Evolutionary conservation across 1,284 basidiomycete genomes (phyloP).

Genomic region (Apiotrichum siamense): DNA sequence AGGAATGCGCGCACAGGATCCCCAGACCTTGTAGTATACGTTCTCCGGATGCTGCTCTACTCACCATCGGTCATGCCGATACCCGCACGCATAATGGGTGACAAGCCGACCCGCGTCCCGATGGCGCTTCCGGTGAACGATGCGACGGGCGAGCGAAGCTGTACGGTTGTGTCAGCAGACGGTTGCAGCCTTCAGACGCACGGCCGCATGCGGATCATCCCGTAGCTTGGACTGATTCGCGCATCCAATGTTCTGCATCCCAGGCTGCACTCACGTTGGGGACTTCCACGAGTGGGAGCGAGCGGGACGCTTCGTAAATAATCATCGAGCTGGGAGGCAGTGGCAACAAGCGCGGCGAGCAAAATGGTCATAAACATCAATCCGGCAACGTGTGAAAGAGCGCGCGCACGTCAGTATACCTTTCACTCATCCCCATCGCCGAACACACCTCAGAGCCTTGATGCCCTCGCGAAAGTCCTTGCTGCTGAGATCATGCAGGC

Average conservation of each 20-base stretch:
- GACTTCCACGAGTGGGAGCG: slow-evolving; percentile 29
- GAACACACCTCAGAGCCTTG: slow-evolving; percentile 31
- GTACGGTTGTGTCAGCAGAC: slow-evolving; percentile 4
- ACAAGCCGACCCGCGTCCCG: slow-evolving; percentile 65
- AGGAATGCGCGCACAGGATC: too few species aligned
- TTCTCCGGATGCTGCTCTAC: too few species aligned
- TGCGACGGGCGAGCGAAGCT: slow-evolving; percentile 47
- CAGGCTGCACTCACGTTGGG: slow-evolving; percentile 39
- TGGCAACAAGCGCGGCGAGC: not conserved
- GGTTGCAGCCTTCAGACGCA: too few species aligned
- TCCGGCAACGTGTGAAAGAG: not conserved
- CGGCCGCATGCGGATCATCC: too few species aligned
- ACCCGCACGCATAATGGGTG: slow-evolving; percentile 87
- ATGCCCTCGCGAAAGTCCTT: slow-evolving; percentile 42
- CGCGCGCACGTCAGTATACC: too few species aligned
- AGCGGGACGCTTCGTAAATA: slow-evolving; percentile 33
- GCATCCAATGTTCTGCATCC: too few species aligned
- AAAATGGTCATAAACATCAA: not conserved
- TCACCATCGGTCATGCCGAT: slow-evolving; percentile 83
- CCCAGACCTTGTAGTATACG: too few species aligned
- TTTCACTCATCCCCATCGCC: too few species aligned
- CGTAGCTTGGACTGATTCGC: too few species aligned
- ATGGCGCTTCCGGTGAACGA: slow-evolving; percentile 46
- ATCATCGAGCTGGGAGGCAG: slow-evolving; percentile 29
- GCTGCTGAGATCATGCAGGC: slow-evolving; percentile 39